Evolutionary conservation across 1,284 basidiomycete genomes (phyloP).

Genomic region (Ceratobasidium sp.): DNA sequence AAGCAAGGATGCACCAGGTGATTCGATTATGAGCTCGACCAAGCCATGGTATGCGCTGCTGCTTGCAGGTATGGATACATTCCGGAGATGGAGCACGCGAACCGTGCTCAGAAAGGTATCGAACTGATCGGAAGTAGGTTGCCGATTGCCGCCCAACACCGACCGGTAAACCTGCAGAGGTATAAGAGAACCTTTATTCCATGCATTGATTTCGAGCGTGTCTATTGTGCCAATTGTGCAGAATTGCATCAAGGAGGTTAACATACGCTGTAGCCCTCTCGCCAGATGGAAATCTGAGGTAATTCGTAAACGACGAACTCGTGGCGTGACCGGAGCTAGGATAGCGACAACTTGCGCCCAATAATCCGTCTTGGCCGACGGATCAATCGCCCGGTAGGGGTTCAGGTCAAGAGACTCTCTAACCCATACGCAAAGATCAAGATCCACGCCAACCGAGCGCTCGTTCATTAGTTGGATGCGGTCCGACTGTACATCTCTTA

Average conservation of each 20-base stretch:
- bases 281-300: background rate
- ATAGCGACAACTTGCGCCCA: background rate
- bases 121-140: background rate
- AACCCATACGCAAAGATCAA: constrained; percentile 4
- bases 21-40: background rate
- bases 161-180: background rate
- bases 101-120: background rate
- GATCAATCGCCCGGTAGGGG: background rate
- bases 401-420: background rate
- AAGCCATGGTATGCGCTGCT: background rate
- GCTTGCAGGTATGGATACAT: background rate
- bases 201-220: background rate
- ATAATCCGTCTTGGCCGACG: background rate
- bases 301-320: background rate
- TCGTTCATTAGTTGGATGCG: background rate
- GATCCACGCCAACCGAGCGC: background rate
- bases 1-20: background rate
- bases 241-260: background rate
- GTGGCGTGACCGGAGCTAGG: background rate
- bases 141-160: background rate
- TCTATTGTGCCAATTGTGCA: background rate
- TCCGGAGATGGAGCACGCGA: background rate
- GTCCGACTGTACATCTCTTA: background rate
- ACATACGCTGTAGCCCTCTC: background rate
- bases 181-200: no score